Evolutionary conservation across 2,329 filamentous ascomycete species (phyloP).

Genomic region (Alternaria triticimaculans): DNA sequence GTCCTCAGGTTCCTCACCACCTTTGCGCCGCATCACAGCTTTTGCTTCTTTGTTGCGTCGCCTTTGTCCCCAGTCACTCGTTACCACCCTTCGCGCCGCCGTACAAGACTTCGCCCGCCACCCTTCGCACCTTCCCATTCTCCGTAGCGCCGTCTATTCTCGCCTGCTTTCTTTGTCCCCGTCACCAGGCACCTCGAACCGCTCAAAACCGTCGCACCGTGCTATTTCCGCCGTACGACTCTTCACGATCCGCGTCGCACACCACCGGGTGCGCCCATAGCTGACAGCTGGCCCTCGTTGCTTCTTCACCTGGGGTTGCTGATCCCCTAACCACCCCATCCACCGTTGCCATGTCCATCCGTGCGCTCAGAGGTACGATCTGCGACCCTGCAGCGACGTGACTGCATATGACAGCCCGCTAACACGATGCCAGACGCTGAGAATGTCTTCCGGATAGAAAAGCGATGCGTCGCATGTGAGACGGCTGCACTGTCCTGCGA

Average conservation of each 20-base stretch:
- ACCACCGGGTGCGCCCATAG: constrained; percentile 10
- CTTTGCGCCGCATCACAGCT: constrained; percentile 2
- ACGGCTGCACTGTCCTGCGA: constrained; percentile 61
- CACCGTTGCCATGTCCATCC: constrained; percentile 24
- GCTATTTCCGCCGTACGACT: neutral
- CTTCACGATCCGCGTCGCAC: constrained; percentile 6
- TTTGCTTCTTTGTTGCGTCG: constrained; percentile 6
- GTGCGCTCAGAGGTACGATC: constrained; percentile 22
- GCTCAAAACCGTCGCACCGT: constrained; percentile 4
- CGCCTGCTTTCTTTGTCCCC: constrained; percentile 18
- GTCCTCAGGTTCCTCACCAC: constrained; percentile 5
- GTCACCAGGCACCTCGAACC: constrained; percentile 8
- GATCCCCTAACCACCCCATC: constrained; percentile 21
- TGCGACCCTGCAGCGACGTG: neutral
- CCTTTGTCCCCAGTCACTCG: constrained; percentile 19
- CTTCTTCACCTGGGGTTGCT: constrained; percentile 13
- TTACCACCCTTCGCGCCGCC: constrained; percentile 9
- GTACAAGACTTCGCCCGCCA: neutral
- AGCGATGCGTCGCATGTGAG: constrained; percentile 66
- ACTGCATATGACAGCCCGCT: constrained; percentile 9
- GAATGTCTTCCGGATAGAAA: constrained; percentile 56
- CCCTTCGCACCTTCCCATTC: constrained; percentile 2
- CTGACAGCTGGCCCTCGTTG: constrained; percentile 16
- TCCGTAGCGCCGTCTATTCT: constrained; percentile 10
- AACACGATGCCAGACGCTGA: constrained; percentile 40